Evolutionary conservation across 1,139 yeast genomes (phyloP).

Genomic region (Suhomyces bokatorum): DNA sequence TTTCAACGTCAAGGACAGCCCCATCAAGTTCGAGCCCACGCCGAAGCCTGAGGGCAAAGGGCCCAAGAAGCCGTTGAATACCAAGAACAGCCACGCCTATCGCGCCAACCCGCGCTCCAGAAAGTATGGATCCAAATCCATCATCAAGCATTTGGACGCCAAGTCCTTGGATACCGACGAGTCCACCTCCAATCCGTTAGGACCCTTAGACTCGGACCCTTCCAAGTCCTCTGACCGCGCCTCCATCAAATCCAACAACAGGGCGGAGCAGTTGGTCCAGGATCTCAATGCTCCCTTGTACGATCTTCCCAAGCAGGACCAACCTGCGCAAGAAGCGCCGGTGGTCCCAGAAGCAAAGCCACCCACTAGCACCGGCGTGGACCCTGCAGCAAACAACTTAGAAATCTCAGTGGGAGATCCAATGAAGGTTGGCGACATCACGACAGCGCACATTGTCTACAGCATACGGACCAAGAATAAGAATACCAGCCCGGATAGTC

Average conservation of each 20-base stretch:
- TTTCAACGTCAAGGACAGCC: conserved; percentile 41
- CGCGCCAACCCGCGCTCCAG: conserved; percentile 39
- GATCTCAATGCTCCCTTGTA: conserved; percentile 52
- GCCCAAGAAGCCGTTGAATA: conserved; percentile 8
- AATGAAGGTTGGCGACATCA: conserved; percentile 83
- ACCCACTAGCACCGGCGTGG: conserved; percentile 9
- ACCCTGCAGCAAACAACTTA: conserved; percentile 30
- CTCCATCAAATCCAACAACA: conserved; percentile 19
- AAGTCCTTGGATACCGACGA: conserved; percentile 5
- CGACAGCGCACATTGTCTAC: conserved; percentile 87
- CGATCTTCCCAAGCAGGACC: conserved; percentile 29
- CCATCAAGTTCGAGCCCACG: conserved; percentile 20
- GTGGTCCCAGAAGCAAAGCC: not conserved
- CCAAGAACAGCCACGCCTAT: conserved; percentile 13
- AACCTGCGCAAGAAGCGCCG: conserved; percentile 11
- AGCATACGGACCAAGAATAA: conserved; percentile 62
- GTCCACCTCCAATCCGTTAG: conserved; percentile 29
- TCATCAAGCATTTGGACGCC: conserved; percentile 33
- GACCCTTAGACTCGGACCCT: conserved; percentile 35
- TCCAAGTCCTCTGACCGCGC: conserved; percentile 17
- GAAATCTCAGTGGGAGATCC: conserved; percentile 87
- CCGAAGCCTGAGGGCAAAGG: conserved; percentile 6
- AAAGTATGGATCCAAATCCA: conserved; percentile 32
- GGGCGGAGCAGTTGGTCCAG: conserved; percentile 25
- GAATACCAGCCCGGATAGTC: conserved; percentile 22